A percentile compares a stretch with the other conserved stretches of the same genome.
phyloP scores from a whole-genome alignment of 129 eudicot genomes.

The Mikania micrantha region DNA sequence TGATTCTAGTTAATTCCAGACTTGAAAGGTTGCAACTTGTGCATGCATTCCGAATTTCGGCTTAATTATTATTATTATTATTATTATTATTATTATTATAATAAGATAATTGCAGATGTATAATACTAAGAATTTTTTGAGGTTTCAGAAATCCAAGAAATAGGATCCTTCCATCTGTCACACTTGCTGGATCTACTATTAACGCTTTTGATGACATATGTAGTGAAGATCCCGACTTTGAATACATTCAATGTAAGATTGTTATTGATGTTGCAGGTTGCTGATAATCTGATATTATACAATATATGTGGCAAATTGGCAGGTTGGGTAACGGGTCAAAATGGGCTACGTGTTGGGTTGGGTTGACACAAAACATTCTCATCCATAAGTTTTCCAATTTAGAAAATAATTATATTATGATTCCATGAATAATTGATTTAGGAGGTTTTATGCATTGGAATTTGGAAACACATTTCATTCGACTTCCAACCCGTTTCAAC shows the following conservation, averaged over 20 bases:
- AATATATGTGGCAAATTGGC: not conserved
- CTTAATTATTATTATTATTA: not conserved
- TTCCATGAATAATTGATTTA: not conserved
- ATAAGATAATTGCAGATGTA: not conserved
- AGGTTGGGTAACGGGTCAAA: not conserved
- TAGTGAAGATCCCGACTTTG: conserved; percentile 79
- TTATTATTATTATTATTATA: not conserved
- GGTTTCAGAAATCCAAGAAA: conserved; percentile 58
- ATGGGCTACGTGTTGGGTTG: not conserved
- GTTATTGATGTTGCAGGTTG: conserved; percentile 13
- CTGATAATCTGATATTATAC: not conserved
- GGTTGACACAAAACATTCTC: not conserved
- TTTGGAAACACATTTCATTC: not conserved
- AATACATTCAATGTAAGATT: conserved; percentile 64
- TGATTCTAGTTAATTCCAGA: conserved; percentile 56
- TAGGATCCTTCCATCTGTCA: conserved; percentile 49
- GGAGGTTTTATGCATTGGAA: not conserved
- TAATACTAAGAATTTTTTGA: not conserved
- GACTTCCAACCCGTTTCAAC: not conserved
- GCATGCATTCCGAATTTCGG: not conserved
- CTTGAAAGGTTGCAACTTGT: conserved; percentile 64
- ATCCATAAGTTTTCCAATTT: not conserved
- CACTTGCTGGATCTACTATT: conserved; percentile 66
- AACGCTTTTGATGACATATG: conserved; percentile 72
- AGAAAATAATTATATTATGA: not conserved